Evolutionary conservation across 2,329 filamentous ascomycete genomes (phyloP).

Genomic region (Verticillium longisporum): DNA sequence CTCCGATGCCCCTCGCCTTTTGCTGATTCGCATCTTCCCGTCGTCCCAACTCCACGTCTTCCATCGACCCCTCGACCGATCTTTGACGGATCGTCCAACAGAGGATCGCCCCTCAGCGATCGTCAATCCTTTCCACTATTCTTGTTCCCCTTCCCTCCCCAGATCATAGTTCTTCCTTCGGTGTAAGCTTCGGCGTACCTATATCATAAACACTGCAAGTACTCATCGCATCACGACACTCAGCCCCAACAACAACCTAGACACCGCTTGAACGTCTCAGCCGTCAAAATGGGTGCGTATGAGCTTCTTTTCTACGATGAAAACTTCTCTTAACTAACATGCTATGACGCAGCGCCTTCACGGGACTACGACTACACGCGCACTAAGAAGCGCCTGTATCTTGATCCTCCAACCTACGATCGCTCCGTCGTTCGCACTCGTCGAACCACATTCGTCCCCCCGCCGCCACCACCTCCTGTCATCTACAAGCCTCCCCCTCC

Average conservation of each 20-base stretch:
- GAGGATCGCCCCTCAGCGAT: background rate
- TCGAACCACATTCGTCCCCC: constrained; percentile 31
- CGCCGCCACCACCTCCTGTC: constrained; percentile 22
- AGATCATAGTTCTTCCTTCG: background rate
- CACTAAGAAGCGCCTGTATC: constrained; percentile 35
- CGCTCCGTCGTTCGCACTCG: constrained; percentile 25
- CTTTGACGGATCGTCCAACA: background rate
- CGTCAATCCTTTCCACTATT: background rate
- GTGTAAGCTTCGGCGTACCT: constrained; percentile 8
- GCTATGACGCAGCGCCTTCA: constrained; percentile 9
- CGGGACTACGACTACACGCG: constrained; percentile 16
- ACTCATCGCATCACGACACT: background rate
- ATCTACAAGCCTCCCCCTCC: constrained; percentile 1
- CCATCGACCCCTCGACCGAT: background rate
- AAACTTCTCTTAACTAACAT: constrained; percentile 8
- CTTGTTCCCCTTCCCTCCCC: background rate
- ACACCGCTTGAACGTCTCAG: constrained; percentile 4
- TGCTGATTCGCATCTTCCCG: background rate
- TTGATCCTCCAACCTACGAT: constrained; percentile 31
- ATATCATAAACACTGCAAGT: background rate
- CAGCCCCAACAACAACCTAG: background rate
- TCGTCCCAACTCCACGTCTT: background rate
- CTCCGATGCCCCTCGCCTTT: background rate
- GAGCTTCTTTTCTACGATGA: background rate
- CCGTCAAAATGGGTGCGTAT: constrained; percentile 11